phyloP scores from a whole-genome alignment of 305 asterid species.

The Fraxinus albicans region DNA sequence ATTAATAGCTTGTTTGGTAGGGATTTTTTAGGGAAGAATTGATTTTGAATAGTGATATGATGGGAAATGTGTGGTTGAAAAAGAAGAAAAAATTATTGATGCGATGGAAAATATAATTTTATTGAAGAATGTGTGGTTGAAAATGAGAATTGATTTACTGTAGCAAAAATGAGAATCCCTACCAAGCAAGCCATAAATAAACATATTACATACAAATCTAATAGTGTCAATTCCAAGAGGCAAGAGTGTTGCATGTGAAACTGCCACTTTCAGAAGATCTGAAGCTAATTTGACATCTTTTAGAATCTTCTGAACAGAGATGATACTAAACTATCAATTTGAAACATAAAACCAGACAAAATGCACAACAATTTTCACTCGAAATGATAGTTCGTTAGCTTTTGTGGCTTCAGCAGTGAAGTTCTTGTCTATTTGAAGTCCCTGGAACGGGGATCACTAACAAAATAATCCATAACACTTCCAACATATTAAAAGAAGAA shows the following conservation, averaged over 20 bases:
- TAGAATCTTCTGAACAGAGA: background rate
- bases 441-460: background rate
- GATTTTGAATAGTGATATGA: too few species aligned
- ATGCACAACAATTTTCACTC: background rate
- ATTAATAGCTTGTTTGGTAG: too few species aligned
- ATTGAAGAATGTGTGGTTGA: too few species aligned
- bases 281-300: background rate
- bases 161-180: too few species aligned
- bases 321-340: background rate
- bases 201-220: background rate
- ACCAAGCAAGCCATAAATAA: too few species aligned
- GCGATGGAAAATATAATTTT: too few species aligned
- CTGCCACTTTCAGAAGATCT: background rate
- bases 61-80: too few species aligned
- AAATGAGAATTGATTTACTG: too few species aligned
- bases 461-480: background rate
- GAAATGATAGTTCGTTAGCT: background rate
- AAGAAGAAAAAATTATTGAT: too few species aligned
- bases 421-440: background rate
- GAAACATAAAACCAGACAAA: background rate
- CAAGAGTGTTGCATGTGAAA: background rate
- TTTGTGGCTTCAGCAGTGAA: background rate
- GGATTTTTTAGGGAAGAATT: too few species aligned
- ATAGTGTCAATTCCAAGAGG: background rate
- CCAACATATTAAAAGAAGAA: background rate